Conservation (phyloP, 163 green algal genomes). For the Volvox carteri region DNA sequence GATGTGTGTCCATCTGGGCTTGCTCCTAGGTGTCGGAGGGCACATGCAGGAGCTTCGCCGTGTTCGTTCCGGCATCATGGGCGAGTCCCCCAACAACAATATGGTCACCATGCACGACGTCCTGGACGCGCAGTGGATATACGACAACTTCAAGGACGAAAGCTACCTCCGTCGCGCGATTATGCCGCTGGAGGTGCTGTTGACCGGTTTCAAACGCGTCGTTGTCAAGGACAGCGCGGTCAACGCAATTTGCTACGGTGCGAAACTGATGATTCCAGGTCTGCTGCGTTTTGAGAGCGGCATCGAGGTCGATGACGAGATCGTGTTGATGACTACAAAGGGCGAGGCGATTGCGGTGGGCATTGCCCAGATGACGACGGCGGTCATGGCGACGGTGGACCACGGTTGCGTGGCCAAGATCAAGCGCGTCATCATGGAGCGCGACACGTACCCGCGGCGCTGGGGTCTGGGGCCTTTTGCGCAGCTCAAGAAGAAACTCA, state of each 20-base stretch:
- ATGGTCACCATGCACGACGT: conserved; percentile 99
- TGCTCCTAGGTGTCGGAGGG: conserved; percentile 96
- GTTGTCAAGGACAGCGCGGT: conserved; percentile 98
- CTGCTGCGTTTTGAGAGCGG: conserved; percentile 93
- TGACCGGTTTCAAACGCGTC: conserved; percentile 96
- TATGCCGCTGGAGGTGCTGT: conserved; percentile 97
- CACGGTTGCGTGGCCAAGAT: conserved; percentile 98
- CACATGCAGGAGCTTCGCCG: conserved; percentile 97
- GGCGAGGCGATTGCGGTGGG: conserved; percentile 97
- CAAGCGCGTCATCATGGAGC: conserved; percentile 99
- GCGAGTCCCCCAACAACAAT: conserved; percentile 91
- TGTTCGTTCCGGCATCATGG: conserved; percentile 94
- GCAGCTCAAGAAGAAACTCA: conserved; percentile 97
- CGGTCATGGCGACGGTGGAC: conserved; percentile 97
- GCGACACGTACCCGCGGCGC: conserved; percentile 98
- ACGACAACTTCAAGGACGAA: conserved; percentile 95
- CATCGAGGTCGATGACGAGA: conserved; percentile 95
- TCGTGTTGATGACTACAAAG: conserved; percentile 99
- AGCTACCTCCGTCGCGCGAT: conserved; percentile 90
- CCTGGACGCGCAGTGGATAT: conserved; percentile 94
- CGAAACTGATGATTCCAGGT: conserved; percentile 98
- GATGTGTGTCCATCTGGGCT: conserved; percentile 97
- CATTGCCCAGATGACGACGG: conserved; percentile 97
- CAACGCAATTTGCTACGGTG: conserved; percentile 99
- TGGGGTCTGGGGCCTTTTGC: conserved; percentile 97